Conservation (phyloP, 176 grass and related monocot species). For the Miscanthus lutarioriparius region DNA sequence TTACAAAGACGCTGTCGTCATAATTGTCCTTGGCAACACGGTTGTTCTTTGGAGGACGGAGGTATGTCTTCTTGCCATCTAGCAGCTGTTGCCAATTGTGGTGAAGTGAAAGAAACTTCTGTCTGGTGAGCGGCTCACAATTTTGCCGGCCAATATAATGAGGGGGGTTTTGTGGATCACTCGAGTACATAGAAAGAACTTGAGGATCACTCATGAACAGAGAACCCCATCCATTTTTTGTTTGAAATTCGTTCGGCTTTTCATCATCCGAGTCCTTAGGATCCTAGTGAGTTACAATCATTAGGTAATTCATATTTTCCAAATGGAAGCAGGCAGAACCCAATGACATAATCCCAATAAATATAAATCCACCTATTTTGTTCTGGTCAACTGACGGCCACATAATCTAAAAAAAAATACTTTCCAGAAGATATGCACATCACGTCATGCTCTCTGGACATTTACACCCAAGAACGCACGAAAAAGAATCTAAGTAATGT, state of each 20-base stretch:
- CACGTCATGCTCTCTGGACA: background rate
- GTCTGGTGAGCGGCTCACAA: background rate
- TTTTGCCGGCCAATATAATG: background rate
- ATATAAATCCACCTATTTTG: background rate
- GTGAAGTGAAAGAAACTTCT: background rate
- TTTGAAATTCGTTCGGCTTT: background rate
- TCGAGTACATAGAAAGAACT: background rate
- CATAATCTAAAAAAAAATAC: background rate
- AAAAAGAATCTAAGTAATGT: background rate
- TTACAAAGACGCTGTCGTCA: background rate
- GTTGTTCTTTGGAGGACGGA: background rate
- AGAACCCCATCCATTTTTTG: background rate
- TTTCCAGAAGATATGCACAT: background rate
- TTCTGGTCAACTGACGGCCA: background rate
- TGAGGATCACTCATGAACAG: background rate
- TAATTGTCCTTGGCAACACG: background rate
- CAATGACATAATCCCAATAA: background rate
- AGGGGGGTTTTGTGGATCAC: background rate
- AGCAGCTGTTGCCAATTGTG: background rate
- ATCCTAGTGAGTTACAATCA: background rate
- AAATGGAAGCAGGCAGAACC: background rate
- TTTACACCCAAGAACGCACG: background rate
- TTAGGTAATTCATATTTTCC: background rate
- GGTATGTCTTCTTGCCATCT: slow-evolving; percentile 1
- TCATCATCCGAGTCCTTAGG: background rate